Evolutionary conservation across 2,329 filamentous ascomycete genomes (phyloP).

Genomic region (Lojkania enalia): DNA sequence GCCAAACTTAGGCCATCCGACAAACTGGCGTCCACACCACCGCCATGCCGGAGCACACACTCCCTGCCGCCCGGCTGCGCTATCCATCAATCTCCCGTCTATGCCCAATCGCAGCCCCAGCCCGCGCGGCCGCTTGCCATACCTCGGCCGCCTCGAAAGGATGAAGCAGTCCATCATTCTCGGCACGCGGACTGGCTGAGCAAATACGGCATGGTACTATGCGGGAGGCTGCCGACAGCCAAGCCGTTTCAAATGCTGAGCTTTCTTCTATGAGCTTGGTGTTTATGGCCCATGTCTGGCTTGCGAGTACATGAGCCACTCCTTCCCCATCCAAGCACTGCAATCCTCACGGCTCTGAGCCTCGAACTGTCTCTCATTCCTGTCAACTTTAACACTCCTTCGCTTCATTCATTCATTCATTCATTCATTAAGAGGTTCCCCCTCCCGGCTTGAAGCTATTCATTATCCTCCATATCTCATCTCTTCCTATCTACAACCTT

Average conservation of each 20-base stretch:
- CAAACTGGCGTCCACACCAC: slow-evolving; percentile 1
- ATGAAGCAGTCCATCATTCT: slow-evolving; percentile 27
- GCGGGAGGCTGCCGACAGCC: slow-evolving; percentile 35
- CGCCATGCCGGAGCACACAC: background rate
- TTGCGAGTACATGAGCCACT: slow-evolving; percentile 34
- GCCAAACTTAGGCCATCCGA: background rate
- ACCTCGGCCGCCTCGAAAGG: background rate
- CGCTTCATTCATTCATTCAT: slow-evolving; percentile 19
- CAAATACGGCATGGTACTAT: slow-evolving; percentile 28
- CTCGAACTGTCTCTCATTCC: slow-evolving; percentile 26
- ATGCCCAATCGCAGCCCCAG: background rate
- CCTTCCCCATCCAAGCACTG: slow-evolving; percentile 13
- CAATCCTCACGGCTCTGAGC: slow-evolving; percentile 14
- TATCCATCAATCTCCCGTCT: background rate
- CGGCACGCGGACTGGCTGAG: slow-evolving; percentile 24
- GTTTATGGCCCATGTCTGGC: slow-evolving; percentile 22
- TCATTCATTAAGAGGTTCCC: slow-evolving; percentile 39
- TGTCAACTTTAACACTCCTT: slow-evolving; percentile 22
- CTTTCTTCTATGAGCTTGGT: slow-evolving; percentile 39
- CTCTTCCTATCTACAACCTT: slow-evolving; percentile 16
- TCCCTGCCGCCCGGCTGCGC: slow-evolving; percentile 1
- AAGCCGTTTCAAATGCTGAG: slow-evolving; percentile 43
- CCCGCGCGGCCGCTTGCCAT: background rate
- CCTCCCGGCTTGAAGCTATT: slow-evolving; percentile 11
- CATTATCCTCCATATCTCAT: slow-evolving; percentile 10